These are phyloP conservation scores for Aspergillus saccharolyticus DNA, from an alignment of 495 filamentous ascomycete genomes.

Conservation along the genomic window DNA sequence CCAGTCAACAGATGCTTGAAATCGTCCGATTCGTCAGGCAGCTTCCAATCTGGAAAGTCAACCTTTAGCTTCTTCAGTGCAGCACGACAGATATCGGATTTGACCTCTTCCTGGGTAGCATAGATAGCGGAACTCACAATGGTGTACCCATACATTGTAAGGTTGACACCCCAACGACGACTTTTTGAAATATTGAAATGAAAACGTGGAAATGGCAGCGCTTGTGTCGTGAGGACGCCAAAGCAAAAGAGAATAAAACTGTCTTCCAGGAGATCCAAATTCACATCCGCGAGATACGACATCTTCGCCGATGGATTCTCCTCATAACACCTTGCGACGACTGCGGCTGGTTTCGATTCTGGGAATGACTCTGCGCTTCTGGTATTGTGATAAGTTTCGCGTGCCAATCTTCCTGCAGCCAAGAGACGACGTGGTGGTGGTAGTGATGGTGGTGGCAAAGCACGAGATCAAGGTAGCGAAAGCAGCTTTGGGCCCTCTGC, in stretches of 20 bases:
- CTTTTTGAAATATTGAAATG: constrained; percentile 16
- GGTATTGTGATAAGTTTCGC: neutral
- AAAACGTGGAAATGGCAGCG: constrained; percentile 23
- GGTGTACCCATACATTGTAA: constrained; percentile 34
- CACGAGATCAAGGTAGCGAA: neutral
- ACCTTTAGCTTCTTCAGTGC: constrained; percentile 21
- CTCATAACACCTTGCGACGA: neutral
- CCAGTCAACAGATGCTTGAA: constrained; percentile 17
- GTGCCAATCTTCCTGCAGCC: neutral
- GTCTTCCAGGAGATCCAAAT: constrained; percentile 6
- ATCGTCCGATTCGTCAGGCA: constrained; percentile 25
- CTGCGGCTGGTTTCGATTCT: neutral
- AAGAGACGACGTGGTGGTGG: neutral
- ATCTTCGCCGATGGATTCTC: neutral
- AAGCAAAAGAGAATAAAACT: constrained; percentile 31
- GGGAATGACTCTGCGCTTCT: neutral
- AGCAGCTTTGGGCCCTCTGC: neutral
- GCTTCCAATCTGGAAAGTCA: constrained; percentile 21
- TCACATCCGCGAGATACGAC: constrained; percentile 3
- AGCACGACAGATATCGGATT: constrained; percentile 24
- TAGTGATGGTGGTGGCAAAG: neutral
- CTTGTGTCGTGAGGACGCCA: constrained; percentile 24
- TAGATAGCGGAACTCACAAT: constrained; percentile 13
- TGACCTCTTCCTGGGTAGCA: constrained; percentile 13
- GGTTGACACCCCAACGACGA: constrained; percentile 19